phyloP scores from a whole-genome alignment of 1,139 yeast species.

The Meyerozyma carpophila region DNA sequence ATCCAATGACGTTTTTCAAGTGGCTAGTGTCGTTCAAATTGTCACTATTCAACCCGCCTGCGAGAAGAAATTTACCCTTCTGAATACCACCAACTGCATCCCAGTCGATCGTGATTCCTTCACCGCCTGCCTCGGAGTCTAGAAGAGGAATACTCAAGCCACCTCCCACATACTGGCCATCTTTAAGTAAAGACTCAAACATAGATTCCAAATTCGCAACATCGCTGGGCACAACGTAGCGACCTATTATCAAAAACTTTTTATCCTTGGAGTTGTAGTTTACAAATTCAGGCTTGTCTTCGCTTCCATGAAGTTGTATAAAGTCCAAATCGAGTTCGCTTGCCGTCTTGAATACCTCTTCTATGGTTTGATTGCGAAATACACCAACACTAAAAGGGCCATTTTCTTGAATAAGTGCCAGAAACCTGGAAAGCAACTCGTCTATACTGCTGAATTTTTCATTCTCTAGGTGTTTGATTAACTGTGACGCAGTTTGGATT shows the following conservation, averaged over 20 bases:
- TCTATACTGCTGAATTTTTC: slow-evolving; percentile 13
- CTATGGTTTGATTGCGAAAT: slow-evolving; percentile 73
- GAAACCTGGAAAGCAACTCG: slow-evolving; percentile 31
- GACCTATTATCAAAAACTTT: slow-evolving; percentile 59
- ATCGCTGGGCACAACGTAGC: slow-evolving; percentile 64
- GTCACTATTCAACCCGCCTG: slow-evolving; percentile 82
- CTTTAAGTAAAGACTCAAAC: slow-evolving; percentile 10
- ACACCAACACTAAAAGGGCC: slow-evolving; percentile 88
- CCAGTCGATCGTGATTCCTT: slow-evolving; percentile 81
- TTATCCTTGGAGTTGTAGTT: slow-evolving; percentile 24
- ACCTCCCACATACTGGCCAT: slow-evolving; percentile 14
- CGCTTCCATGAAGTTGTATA: slow-evolving; percentile 87
- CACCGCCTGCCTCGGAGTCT: slow-evolving; percentile 91
- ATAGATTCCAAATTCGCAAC: slow-evolving; percentile 16
- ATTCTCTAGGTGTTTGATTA: slow-evolving; percentile 13
- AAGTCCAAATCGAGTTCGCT: slow-evolving; percentile 56
- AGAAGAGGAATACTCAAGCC: slow-evolving; percentile 55
- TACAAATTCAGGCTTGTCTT: slow-evolving; percentile 54
- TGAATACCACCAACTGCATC: slow-evolving; percentile 18
- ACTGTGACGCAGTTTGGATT: slow-evolving; percentile 16
- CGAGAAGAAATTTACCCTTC: slow-evolving; percentile 56
- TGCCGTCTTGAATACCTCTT: slow-evolving; percentile 49
- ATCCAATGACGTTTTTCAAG: slow-evolving; percentile 62
- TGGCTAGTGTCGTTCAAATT: slow-evolving; percentile 54
- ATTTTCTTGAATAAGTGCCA: slow-evolving; percentile 29